phyloP scores from a whole-genome alignment of 176 grass and related monocot genomes.

The Hordeum vulgare region MorexV3_pseudomolecules_assembly NC_058524.1:79303260-79303759 shows the following conservation, averaged over 20 bases:
- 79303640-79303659: conserved; percentile 85
- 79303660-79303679: conserved; percentile 74
- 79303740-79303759: background rate
- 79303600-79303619: conserved; percentile 18
- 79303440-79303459: no score
- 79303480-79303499: background rate
- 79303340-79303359: no score
- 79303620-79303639: conserved; percentile 84
- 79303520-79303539: background rate
- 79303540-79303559: background rate
- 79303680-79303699: conserved; percentile 53
- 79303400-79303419: no score
- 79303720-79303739: background rate
- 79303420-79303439: no score
- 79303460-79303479: background rate
- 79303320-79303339: no score
- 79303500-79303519: background rate
- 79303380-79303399: no score
- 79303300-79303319: no score
- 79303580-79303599: background rate
- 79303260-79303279: no score
- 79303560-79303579: background rate
- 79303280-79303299: no score
- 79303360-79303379: no score
- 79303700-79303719: background rate